Percentiles rank a stretch among this genome's conserved stretches.
Conservation (phyloP, 805 yeast genomes). For the Cyberlindnera euphorbiiphila region DNA sequence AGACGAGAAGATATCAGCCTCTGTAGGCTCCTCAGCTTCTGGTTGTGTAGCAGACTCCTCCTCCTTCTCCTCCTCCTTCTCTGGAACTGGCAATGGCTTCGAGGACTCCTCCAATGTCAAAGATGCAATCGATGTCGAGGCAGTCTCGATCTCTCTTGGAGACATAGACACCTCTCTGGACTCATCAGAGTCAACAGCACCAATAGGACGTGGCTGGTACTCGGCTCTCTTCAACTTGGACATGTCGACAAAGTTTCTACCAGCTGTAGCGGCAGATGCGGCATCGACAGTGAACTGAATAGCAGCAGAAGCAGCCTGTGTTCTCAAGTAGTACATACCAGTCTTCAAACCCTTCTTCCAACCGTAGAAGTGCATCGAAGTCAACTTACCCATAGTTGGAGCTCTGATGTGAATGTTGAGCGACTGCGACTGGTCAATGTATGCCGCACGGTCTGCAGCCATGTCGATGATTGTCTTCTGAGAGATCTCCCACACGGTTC, state of each 20-base stretch:
- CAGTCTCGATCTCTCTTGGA: conserved; percentile 34
- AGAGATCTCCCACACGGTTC: conserved; percentile 88
- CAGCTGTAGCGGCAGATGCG: conserved; percentile 96
- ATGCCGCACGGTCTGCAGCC: conserved; percentile 88
- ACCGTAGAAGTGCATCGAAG: conserved; percentile 97
- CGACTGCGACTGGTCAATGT: conserved; percentile 89
- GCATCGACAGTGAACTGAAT: conserved; percentile 79
- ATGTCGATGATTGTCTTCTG: conserved; percentile 70
- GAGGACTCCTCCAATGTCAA: conserved; percentile 38
- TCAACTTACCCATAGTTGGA: conserved; percentile 95
- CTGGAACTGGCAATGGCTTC: conserved; percentile 29
- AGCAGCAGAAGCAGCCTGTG: conserved; percentile 96
- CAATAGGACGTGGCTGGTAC: conserved; percentile 28
- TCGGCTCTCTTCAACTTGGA: conserved; percentile 35
- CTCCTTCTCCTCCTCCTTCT: conserved; percentile 16
- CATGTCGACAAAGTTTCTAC: conserved; percentile 40
- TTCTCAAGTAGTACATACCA: conserved; percentile 96
- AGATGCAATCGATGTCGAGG: conserved; percentile 34
- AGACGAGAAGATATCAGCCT: conserved; percentile 83
- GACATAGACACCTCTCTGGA: conserved; percentile 28
- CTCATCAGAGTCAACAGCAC: conserved; percentile 16
- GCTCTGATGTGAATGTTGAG: conserved; percentile 82
- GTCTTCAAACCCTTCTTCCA: conserved; percentile 99
- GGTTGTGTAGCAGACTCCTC: conserved; percentile 28
- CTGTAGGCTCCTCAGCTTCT: conserved; percentile 38